Percentiles rank a stretch among this genome's conserved stretches.
These are phyloP conservation scores for Peronospora belbahrii DNA, from an alignment of 352 stramenopile genomes.

Conservation along the genomic window DNA sequence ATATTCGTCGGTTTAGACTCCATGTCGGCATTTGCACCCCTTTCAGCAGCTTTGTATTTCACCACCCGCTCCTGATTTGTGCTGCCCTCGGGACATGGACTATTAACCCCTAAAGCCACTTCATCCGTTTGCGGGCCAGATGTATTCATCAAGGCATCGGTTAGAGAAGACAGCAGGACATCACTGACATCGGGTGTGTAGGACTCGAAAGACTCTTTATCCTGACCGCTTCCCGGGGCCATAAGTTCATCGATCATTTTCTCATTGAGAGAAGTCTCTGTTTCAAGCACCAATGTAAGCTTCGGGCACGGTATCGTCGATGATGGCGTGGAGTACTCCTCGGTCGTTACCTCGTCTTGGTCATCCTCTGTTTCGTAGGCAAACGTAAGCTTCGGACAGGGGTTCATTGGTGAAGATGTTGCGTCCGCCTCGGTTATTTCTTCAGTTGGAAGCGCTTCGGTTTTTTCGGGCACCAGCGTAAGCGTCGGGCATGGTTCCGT, in stretches of 20 bases:
- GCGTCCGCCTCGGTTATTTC: slow-evolving; percentile 1
- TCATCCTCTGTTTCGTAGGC: slow-evolving; percentile 2
- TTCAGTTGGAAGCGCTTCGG: slow-evolving; percentile 1
- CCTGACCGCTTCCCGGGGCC: too few species aligned
- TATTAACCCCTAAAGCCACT: too few species aligned
- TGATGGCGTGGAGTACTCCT: background rate
- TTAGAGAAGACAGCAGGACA: too few species aligned
- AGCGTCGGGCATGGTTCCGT: slow-evolving; percentile 10
- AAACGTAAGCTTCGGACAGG: slow-evolving; percentile 11
- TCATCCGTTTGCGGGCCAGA: too few species aligned
- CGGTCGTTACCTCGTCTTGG: background rate
- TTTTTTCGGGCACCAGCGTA: slow-evolving; percentile 14
- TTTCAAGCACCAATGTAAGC: background rate
- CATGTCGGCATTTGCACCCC: too few species aligned
- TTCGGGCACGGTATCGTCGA: background rate
- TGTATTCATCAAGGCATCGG: too few species aligned
- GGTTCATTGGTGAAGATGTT: slow-evolving; percentile 3
- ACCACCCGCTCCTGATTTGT: slow-evolving; percentile 3
- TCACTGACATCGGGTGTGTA: too few species aligned
- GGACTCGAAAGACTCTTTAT: too few species aligned
- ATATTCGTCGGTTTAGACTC: too few species aligned
- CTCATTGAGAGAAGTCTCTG: too few species aligned
- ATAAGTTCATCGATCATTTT: too few species aligned
- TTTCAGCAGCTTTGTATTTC: background rate
- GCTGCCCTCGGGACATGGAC: background rate